Conservation (phyloP, 1,284 basidiomycete genomes). For the Mycena sp. region DNA sequence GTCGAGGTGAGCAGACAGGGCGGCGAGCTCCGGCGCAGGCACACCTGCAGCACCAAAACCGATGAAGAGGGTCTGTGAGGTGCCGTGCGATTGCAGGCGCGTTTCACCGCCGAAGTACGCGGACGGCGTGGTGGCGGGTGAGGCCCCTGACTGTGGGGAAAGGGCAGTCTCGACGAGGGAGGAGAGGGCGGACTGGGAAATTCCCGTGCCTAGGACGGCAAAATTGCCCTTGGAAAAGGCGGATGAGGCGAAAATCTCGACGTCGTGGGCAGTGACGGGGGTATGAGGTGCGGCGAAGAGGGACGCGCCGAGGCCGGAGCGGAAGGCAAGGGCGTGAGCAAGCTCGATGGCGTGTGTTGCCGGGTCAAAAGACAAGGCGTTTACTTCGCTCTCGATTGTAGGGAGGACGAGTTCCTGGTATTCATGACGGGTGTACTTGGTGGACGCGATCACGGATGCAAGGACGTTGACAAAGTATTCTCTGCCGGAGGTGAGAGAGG, state of each 20-base stretch:
- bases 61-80: constrained; percentile 82
- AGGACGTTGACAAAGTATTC: constrained; percentile 89
- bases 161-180: constrained; percentile 80
- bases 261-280: constrained; percentile 70
- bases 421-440: constrained; percentile 88
- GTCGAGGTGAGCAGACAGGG: constrained; percentile 82
- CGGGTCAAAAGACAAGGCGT: constrained; percentile 70
- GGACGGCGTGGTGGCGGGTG: constrained; percentile 55
- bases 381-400: constrained; percentile 74
- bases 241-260: constrained; percentile 77
- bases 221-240: constrained; percentile 85
- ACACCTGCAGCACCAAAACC: constrained; percentile 79
- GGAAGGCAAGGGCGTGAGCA: constrained; percentile 91
- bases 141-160: constrained; percentile 52
- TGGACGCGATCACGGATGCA: constrained; percentile 83
- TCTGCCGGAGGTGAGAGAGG: constrained; percentile 51
- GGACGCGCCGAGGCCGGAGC: constrained; percentile 88
- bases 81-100: constrained; percentile 69
- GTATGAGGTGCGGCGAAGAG: constrained; percentile 82
- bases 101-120: constrained; percentile 90
- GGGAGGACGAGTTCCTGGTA: constrained; percentile 88
- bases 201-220: constrained; percentile 87
- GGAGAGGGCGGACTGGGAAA: constrained; percentile 75
- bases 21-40: constrained; percentile 75
- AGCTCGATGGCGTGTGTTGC: constrained; percentile 78